Conservation (phyloP, 2,329 filamentous ascomycete species). For the Penicillium occitanis region DNA sequence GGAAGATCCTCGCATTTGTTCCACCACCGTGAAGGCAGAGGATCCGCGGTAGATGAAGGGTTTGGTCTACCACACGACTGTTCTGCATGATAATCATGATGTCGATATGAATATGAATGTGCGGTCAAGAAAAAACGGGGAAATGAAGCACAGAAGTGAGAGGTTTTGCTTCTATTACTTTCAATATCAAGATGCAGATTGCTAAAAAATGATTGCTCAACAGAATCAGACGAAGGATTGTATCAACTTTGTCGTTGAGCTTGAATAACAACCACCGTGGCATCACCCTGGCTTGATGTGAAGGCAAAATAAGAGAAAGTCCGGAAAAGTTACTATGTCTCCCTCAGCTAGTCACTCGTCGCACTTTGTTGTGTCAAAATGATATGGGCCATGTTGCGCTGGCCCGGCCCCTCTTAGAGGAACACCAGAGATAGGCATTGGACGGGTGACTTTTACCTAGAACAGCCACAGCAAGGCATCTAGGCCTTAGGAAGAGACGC, state of each 20-base stretch:
- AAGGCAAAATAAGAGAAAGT: not conserved
- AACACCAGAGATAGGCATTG: not conserved
- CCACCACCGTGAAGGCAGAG: conserved; percentile 81
- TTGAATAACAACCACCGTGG: not conserved
- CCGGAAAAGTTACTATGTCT: not conserved
- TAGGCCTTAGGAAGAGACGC: not conserved
- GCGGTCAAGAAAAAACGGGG: not conserved
- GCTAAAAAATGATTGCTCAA: not conserved
- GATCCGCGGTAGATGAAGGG: conserved; percentile 57
- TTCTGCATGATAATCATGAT: not conserved
- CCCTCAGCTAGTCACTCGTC: not conserved
- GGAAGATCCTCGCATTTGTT: conserved; percentile 68
- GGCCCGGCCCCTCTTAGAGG: not conserved
- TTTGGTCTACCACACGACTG: not conserved
- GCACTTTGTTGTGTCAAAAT: not conserved
- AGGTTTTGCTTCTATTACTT: not conserved
- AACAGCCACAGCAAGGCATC: not conserved
- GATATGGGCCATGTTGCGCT: not conserved
- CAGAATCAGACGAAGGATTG: not conserved
- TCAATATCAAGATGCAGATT: not conserved
- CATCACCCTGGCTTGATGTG: too few relatives aligned
- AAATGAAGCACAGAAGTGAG: not conserved
- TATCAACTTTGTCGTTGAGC: not conserved
- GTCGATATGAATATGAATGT: not conserved
- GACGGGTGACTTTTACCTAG: not conserved